Evolutionary conservation across 352 stramenopile genomes (phyloP), one percentile per base, ranked within the genome.

Genomic region (Globisporangium cylindrosporum): DNA sequence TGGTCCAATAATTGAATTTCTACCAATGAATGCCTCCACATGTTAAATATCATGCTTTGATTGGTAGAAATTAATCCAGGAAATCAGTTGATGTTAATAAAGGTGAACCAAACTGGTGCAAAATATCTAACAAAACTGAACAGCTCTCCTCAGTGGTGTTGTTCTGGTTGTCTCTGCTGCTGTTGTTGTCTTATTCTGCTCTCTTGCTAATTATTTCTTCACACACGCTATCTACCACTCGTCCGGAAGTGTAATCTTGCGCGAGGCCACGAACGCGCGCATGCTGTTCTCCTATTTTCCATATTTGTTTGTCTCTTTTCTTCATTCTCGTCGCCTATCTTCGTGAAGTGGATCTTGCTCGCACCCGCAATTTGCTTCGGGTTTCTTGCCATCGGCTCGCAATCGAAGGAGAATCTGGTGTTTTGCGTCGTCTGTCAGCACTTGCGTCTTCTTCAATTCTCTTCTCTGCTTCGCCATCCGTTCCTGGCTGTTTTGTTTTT

Each of bases 1-100:
- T 66, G 60, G 29, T 66, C 29, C 60, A 0, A 25, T 18, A 32
- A 34, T 9, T n/a, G 3, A 48, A n/a, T 59, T 59, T 59, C 46
- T 24, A 24, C 46, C 60, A 66, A 66, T 66, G 12, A 27, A 25
- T 7, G 12, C 18, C 43, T 49, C 4, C 4, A 5, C 24, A 18
- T 27, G 14, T 3, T 14, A 18, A 18, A 9, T 0, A 41, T 18
- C 25, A 43, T 0, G 15, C 0, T 14, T 6, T 46, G 20, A 66
- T 66, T 66, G 20, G 60, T 5, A 22, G 20, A 36, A 66, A 58
- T 48, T 2, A 18, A 32, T 32, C 29, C 29, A 32, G 29, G 29
- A 32, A 32, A 32, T 4, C 29, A 32, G 29, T 32, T 32, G 4
- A 32, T 32, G 4, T 7, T 32, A 5, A 0, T 5, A 32, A 32